phyloP scores from a whole-genome alignment of 345 rosid genomes.

The Cardamine chenopodiifolia region DNA sequence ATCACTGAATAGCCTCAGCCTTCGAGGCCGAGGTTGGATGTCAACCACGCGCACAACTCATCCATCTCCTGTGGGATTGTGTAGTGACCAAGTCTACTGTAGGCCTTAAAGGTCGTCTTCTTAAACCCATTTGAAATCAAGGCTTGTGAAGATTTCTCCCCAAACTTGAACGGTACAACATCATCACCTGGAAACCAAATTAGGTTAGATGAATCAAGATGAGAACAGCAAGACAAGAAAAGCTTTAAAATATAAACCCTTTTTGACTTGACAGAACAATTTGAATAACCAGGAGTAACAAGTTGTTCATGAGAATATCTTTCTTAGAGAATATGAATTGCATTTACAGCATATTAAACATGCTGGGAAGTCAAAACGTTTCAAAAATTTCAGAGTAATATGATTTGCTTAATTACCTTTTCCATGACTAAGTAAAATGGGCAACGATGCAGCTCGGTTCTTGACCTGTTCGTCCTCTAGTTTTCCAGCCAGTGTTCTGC shows the following conservation, averaged over 20 bases:
- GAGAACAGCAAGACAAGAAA: not conserved
- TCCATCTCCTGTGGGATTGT: slow-evolving; percentile 92
- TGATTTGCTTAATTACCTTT: slow-evolving; percentile 52
- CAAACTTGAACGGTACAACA: slow-evolving; percentile 82
- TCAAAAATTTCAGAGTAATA: not conserved
- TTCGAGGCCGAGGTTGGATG: slow-evolving; percentile 66
- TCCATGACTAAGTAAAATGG: slow-evolving; percentile 85
- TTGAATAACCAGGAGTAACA: not conserved
- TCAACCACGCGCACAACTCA: slow-evolving; percentile 75
- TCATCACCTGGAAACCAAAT: slow-evolving; percentile 67
- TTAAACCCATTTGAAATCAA: slow-evolving; percentile 66
- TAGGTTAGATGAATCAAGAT: slow-evolving; percentile 9
- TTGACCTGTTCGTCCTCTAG: slow-evolving; percentile 57
- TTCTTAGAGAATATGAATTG: slow-evolving; percentile 4
- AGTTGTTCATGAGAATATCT: not conserved
- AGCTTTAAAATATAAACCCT: not conserved
- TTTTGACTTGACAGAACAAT: not conserved
- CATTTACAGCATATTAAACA: not conserved
- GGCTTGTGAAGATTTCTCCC: slow-evolving; percentile 77
- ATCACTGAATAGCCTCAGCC: slow-evolving; percentile 2
- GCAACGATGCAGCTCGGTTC: slow-evolving; percentile 74
- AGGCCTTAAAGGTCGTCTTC: slow-evolving; percentile 72
- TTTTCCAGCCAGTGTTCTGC: slow-evolving; percentile 68
- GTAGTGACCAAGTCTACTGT: slow-evolving; percentile 85
- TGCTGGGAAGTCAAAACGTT: not conserved